These are phyloP conservation scores for Fusarium neocosmosporiellum DNA, from an alignment of 2,329 filamentous ascomycete species.

Conservation along the genomic window DNA sequence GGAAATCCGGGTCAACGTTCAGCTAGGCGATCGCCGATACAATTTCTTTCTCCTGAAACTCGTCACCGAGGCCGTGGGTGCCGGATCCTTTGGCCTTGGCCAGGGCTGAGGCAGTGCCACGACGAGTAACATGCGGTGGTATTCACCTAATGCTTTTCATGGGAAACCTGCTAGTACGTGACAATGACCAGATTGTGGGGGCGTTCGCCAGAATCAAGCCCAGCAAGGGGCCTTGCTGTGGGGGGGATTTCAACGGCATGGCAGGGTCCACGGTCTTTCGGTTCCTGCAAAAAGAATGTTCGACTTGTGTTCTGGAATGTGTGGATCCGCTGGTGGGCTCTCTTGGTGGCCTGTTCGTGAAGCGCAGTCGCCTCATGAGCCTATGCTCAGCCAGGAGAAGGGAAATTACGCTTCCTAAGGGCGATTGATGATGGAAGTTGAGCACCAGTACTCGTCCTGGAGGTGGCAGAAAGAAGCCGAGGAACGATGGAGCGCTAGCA, in stretches of 20 bases:
- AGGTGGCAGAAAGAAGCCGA: neutral
- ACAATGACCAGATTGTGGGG: constrained; percentile 35
- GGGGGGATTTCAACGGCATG: constrained; percentile 2
- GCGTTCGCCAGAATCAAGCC: constrained; percentile 23
- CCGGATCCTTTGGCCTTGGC: constrained; percentile 20
- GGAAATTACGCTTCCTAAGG: constrained; percentile 13
- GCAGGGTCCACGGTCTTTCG: constrained; percentile 25
- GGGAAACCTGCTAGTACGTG: constrained; percentile 12
- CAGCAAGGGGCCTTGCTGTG: constrained; percentile 8
- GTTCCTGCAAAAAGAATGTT: constrained; percentile 22
- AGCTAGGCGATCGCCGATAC: constrained; percentile 32
- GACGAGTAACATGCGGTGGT: constrained; percentile 28
- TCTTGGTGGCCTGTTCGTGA: constrained; percentile 29
- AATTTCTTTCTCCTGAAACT: constrained; percentile 37
- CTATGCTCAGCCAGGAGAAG: constrained; percentile 10
- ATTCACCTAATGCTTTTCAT: constrained; percentile 22
- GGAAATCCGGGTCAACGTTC: constrained; percentile 32
- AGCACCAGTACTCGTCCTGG: neutral
- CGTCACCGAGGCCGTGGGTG: constrained; percentile 32
- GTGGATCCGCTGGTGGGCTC: constrained; percentile 24
- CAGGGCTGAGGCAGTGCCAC: constrained; percentile 15
- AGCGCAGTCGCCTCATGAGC: constrained; percentile 28
- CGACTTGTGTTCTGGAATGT: constrained; percentile 38
- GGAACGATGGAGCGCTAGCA: constrained; percentile 3
- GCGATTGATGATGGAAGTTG: neutral